Base-by-base conservation (phyloP, 2,329 filamentous ascomycete genomes). In the Scedosporium minutisporum region DNA sequence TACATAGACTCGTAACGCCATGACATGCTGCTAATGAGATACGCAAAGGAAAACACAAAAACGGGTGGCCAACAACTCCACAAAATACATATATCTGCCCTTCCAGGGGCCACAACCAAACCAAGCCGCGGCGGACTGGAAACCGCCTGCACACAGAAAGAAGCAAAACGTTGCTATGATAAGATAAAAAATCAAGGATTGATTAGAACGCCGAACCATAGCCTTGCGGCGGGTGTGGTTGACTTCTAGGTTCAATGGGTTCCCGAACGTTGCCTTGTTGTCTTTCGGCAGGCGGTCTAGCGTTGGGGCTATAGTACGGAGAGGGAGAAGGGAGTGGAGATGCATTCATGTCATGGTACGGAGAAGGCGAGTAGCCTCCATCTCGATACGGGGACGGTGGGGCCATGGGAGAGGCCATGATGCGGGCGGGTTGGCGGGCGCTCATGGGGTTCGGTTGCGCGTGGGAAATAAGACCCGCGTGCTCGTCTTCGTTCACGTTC, bases 401-500 rank as follows among this genome's bases (percentile, higher is more conserved):
- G 6, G 27, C 29, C 59, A 53, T 51, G 23, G 59, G 59, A 14
- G 59, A 61, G 14, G 29, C 29, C 48, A 62, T 6, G 53, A 42
- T 27, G 10, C 53, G 33, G 53, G 42, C 12, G 14, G 16, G 33
- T 23, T 38, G 42, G n/a, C 33, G 23, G 38, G 14, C 10, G 27
- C 60, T 57, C 18, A 53, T 58, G 25, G 60, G 60, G 29, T 57
- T 62, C 3, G 71, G 71, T 65, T 73, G 72, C 1, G 71, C 71
- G 58, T 73, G 62, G 1, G 75, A 75, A 63, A 80, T 77, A 38
- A 82, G 73, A 2, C 78, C 78, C 3, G 72, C 73, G 41, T 72
- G 76, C 69, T 82, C 76, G 21, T 77, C 75, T 27, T 66, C 73
- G 42, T 72, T 76, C 69, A 82, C 76, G 21, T 76, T 74, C 33